Evolutionary conservation across 768 basidiomycete species (phyloP).

Genomic region (Boletus subparvulus): DNA sequence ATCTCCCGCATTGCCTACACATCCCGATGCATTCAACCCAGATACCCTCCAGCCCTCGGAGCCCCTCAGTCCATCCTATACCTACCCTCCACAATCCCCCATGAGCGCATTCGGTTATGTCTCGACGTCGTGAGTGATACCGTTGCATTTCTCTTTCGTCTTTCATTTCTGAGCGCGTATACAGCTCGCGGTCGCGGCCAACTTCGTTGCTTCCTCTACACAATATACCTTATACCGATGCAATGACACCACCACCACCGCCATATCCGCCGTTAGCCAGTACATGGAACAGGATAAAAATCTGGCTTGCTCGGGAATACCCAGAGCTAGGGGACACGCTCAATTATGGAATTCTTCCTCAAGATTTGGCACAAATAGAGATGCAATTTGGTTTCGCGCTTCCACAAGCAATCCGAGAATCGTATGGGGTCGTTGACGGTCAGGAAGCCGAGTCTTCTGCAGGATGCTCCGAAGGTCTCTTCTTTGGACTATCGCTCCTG

Average conservation of each 20-base stretch:
- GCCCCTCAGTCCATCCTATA: slow-evolving; percentile 54
- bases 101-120: slow-evolving; percentile 57
- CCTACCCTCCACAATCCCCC: slow-evolving; percentile 73
- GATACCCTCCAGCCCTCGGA: slow-evolving; percentile 53
- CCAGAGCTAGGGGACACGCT: slow-evolving; percentile 95
- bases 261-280: slow-evolving; percentile 75
- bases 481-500: slow-evolving; percentile 92
- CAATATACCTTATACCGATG: slow-evolving; percentile 47
- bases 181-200: slow-evolving; percentile 46
- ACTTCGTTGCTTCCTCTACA: slow-evolving; percentile 69
- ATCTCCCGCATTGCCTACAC: slow-evolving; percentile 54
- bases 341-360: slow-evolving; percentile 83
- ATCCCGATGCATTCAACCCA: slow-evolving; percentile 60
- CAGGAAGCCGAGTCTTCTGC: slow-evolving; percentile 91
- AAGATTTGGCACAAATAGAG: slow-evolving; percentile 79
- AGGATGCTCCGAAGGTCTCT: slow-evolving; percentile 86
- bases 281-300: slow-evolving; percentile 82
- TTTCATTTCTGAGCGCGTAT: slow-evolving; percentile 1
- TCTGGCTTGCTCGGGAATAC: slow-evolving; percentile 83
- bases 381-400: slow-evolving; percentile 81
- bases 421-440: slow-evolving; percentile 84
- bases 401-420: slow-evolving; percentile 86
- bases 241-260: slow-evolving; percentile 36
- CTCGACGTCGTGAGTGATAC: slow-evolving; percentile 49
- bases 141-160: slow-evolving; percentile 6